Evolutionary conservation across 2,329 filamentous ascomycete genomes (phyloP).

Genomic region (Gnomoniopsis sp.): DNA sequence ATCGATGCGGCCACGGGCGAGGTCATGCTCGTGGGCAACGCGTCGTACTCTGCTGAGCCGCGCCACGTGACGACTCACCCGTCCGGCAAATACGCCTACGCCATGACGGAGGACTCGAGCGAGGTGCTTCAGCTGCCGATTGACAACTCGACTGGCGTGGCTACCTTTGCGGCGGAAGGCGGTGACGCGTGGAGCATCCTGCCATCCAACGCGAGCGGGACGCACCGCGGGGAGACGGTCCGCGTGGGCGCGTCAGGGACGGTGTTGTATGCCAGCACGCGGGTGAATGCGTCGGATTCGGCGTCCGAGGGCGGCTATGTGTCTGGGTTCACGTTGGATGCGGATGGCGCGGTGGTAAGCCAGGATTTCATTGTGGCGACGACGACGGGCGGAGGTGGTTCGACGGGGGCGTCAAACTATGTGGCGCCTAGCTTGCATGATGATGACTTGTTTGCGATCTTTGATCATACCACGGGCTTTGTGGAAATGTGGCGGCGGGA

Average conservation of each 20-base stretch:
- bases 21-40: neutral
- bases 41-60: slow-evolving; percentile 12
- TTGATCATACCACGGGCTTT: neutral
- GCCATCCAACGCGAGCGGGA: neutral
- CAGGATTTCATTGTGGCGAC: neutral
- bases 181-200: neutral
- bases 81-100: slow-evolving; percentile 18
- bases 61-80: slow-evolving; percentile 19
- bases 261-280: neutral
- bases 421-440: neutral
- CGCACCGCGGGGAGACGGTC: neutral
- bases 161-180: neutral
- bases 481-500: neutral
- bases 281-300: neutral
- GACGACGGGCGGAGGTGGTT: neutral
- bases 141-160: neutral
- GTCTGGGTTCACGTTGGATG: neutral
- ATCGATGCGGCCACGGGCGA: slow-evolving; percentile 10
- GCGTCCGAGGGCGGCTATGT: neutral
- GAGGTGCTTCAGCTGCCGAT: slow-evolving; percentile 13
- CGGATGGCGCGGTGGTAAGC: neutral
- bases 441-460: neutral
- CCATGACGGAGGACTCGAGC: slow-evolving; percentile 20
- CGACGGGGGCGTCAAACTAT: neutral
- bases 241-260: neutral